Base-by-base conservation (phyloP, 768 basidiomycete genomes). In the Russula virescens region DNA sequence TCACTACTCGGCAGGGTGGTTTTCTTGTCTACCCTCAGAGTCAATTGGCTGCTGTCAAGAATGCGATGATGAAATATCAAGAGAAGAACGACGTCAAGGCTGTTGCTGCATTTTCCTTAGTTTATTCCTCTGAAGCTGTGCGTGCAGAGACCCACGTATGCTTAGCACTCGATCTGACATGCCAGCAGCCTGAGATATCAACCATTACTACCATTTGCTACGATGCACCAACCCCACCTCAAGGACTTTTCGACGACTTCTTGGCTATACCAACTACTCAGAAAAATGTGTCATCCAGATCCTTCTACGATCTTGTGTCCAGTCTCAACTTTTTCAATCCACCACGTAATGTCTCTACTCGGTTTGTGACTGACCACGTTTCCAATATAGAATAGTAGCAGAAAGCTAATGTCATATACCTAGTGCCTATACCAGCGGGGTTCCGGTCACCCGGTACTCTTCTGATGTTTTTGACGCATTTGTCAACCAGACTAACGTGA, bases 231-330 rank as follows among this genome's bases (percentile, higher is more conserved):
- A 55, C 38, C 2, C 38, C 55, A 5, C 63, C 66, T 18, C 58
- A 25, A 1, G 66, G 64, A 11, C 38, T 63, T 1, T 68, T 69
- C 35, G 68, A 68, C 1, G 68, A 66, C 28, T 58, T 69, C 43
- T 54, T 69, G 55, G 38, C 60, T 0, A 65, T 65, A 5, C 64
- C 64, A 3, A 2, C 49, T 26, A 40, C 4, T 5, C 11, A 23
- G 21, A 28, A 19, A 1, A 25, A 42, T 16, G 28, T 54, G 14
- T 52, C 61, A n/a, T 58, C 60, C 8, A 34, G 16, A 25, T 49
- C 60, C 18, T 63, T 59, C 48, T 8, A 7, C 3, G 54, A 60
- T 40, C 8, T 58, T 13, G 26, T 43, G 38, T 11, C 10, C 2
- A 11, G 6, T 11, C 38, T 6, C 6, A 14, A 11, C 10, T 11